Conservation (phyloP, 495 filamentous ascomycete species). For the Durotheca rogersii region DNA sequence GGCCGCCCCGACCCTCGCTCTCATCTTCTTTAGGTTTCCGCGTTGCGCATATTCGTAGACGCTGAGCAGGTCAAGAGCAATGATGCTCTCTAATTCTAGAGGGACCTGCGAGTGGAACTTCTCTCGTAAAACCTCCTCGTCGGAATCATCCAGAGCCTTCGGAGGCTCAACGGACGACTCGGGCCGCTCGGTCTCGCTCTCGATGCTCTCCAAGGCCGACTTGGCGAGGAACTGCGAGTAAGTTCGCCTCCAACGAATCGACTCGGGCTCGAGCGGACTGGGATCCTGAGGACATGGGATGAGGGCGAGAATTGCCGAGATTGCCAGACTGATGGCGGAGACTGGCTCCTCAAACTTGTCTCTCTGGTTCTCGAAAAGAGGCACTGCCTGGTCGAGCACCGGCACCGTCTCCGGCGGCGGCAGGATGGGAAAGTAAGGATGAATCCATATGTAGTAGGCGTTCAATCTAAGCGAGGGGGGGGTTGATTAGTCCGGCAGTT, state of each 20-base stretch:
- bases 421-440: constrained; percentile 60
- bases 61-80: constrained; percentile 57
- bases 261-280: constrained; percentile 46
- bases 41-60: constrained; percentile 63
- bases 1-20: constrained; percentile 58
- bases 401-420: constrained; percentile 51
- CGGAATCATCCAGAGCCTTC: constrained; percentile 51
- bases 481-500: constrained; percentile 25
- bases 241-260: constrained; percentile 51
- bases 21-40: constrained; percentile 63
- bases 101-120: constrained; percentile 54
- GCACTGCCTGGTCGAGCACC: constrained; percentile 47
- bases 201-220: constrained; percentile 54
- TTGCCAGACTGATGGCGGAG: constrained; percentile 56
- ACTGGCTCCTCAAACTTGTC: constrained; percentile 49
- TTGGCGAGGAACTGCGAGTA: constrained; percentile 59
- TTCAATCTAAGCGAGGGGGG: constrained; percentile 57
- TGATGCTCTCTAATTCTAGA: constrained; percentile 54
- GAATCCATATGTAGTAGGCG: constrained; percentile 62
- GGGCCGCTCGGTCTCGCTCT: constrained; percentile 57
- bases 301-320: constrained; percentile 57
- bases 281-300: constrained; percentile 56
- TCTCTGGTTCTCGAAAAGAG: constrained; percentile 44
- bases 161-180: constrained; percentile 55
- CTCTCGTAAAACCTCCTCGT: constrained; percentile 45